Evolutionary conservation across 371 early-diverging fungal species (phyloP), one percentile per base, ranked within the genome.

Genomic region (Mortierella sp.): DNA sequence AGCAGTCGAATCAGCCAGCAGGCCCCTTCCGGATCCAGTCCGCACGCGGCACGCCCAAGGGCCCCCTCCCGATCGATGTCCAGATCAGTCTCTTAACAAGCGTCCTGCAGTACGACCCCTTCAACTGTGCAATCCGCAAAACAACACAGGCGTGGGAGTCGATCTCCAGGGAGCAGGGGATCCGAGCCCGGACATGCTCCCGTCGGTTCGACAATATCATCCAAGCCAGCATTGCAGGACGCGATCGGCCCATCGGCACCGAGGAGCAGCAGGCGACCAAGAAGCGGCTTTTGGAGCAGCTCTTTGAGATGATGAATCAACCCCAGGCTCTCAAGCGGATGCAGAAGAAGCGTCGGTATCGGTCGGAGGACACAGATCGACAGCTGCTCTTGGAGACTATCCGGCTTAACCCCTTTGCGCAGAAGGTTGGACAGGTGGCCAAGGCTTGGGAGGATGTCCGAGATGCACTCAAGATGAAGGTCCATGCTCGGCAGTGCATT

Each of bases 241-340:
- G 80, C 46, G 87, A 86, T 29, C 77, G 75, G 43, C 76, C 77
- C 4, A 43, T 71, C 8, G 80, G 76, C 0, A 82, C 83, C 1
- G 87, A 86, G 65, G 80, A 77, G 35, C 83, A 86, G 43, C 75
- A 75, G n/a, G 80, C 68, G 49, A 78, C 83, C 32, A 86, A 86
- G 74, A 82, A 80, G 11, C 43, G 46, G 12, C 74, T 86, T 54
- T 56, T 86, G 60, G 87, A 86, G 56, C 77, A 86, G 71, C 74
- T 86, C n/a, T 68, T 86, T 49, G 71, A 72, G 63, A 86, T 86
- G 87, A 86, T 86, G 87, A 86, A 86, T n/a, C 87, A 86, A 38
- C 87, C 87, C 6, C 87, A 86, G 46, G 87, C 87, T 3, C 24
- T 82, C 7, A 71, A 77, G 18, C 70, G 87, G 71, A 86, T 86